Evolutionary conservation across 1,139 yeast species (phyloP), one percentile per base, ranked within the genome.

Genomic region (Yamadazyma atlantica): DNA sequence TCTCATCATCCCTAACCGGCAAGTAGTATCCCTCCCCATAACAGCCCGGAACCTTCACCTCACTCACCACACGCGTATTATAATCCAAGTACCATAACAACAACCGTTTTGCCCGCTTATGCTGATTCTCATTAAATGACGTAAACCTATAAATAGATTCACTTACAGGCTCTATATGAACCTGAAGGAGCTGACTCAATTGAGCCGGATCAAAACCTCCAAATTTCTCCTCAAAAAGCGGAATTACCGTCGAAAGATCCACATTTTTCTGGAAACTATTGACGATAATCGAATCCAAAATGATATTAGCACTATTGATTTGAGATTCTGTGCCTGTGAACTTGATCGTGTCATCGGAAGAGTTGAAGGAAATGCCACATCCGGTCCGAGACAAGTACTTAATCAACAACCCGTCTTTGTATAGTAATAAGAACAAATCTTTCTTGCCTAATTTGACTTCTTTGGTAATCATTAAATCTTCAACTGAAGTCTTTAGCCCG

Each of bases 311-410:
- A 40, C 59, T 66, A 18, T 52, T 54, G 7, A 67, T 52, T 41
- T 66, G 71, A 12, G 50, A 38, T n/a, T 55, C 56, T 0, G 71
- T 63, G 2, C 74, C 74, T 13, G 45, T 38, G 28, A 65, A 55
- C 13, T 37, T 43, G 11, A 63, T 51, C 4, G 18, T 32, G 22
- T 51, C 51, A 13, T 49, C 39, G 3, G 42, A 37, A 2, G 57
- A 42, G 28, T 56, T 57, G 30, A 80, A 65, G 4, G 69, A 60
- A 34, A 81, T 62, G 40, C 67, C 66, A 10, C 82, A 82, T 0
- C 85, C 87, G 8, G 76, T 64, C 38, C 78, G 64, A 4, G 79
- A 63, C 65, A 82, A 67, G 35, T 72, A 65, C 34, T 74, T 69
- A 28, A 77, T 60, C 26, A 77, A 53, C 21, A 58, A 57, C 4